phyloP scores from a whole-genome alignment of 257 asterid genomes.

The Primulina huaijiensis region DNA sequence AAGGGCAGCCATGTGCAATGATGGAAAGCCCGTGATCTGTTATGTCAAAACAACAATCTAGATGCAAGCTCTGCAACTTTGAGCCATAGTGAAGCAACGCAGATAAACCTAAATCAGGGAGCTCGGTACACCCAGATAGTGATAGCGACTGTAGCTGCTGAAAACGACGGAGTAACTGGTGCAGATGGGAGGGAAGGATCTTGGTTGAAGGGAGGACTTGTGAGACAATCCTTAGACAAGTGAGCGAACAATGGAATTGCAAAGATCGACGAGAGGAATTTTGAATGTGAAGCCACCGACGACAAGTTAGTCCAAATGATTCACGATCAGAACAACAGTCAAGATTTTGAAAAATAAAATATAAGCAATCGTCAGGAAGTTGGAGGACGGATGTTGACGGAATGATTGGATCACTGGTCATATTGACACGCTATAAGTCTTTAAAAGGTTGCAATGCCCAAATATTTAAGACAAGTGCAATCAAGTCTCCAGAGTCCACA shows the following conservation, averaged over 20 bases:
- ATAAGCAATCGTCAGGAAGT: conserved; percentile 44
- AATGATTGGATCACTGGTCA: neutral
- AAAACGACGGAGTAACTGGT: conserved; percentile 49
- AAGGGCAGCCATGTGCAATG: conserved; percentile 55
- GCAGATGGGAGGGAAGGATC: conserved; percentile 41
- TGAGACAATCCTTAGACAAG: conserved; percentile 31
- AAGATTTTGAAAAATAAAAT: conserved; percentile 31
- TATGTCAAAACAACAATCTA: conserved; percentile 61
- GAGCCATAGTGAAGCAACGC: conserved; percentile 39
- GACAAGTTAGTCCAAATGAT: conserved; percentile 24
- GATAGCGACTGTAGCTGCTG: conserved; percentile 48
- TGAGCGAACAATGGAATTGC: conserved; percentile 56
- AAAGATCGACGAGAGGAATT: conserved; percentile 56
- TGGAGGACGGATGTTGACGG: conserved; percentile 22
- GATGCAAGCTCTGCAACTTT: conserved; percentile 39
- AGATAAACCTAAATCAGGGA: conserved; percentile 56
- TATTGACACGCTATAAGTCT: neutral
- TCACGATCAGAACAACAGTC: conserved; percentile 28
- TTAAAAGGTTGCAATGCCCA: neutral
- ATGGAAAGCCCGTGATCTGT: conserved; percentile 49
- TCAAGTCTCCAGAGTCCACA: neutral
- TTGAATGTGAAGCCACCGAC: conserved; percentile 61
- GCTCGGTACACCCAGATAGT: conserved; percentile 63
- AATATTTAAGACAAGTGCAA: neutral
- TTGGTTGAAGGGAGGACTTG: conserved; percentile 35